Evolutionary conservation across 352 stramenopile genomes (phyloP), one percentile per base, ranked within the genome.

Genomic region (Pythium diclinum): DNA sequence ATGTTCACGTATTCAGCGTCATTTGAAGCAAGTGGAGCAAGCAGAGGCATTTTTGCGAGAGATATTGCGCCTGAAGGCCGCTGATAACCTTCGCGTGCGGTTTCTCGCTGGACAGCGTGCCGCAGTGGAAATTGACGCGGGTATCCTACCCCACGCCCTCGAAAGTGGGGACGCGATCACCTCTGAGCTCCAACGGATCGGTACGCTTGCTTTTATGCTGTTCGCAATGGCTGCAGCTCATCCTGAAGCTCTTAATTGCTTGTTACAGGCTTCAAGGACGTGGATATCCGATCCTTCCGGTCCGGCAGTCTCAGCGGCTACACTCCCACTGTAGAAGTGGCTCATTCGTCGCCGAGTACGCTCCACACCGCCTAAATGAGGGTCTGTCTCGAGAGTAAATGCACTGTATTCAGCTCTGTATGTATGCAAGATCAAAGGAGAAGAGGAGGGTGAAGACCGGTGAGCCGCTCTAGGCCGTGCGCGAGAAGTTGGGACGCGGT

Each of bases 231-330:
- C 17, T 3, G 2, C 16, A 28, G 40, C 11, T 42, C 3, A 42
- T 17, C 2, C 36, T 42, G 10, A 14, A 17, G 9, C 8, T 3
- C 0, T 21, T 21, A 48, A 7, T 21, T 21, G n/a, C 7, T 19
- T 21, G n/a, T 7, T 11, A 8, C 21, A 89, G 83, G 83, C 14
- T 92, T 92, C 34, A 60, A 74, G 21, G 59, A 71, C 10, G 78
- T 90, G 6, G 63, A 77, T 2, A 56, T 92, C 14, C 79, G 83
- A 28, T 59, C 68, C 0, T 92, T 92, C 30, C 72, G 73, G 3
- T 85, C 83, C 0, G 83, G 83, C 7, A 88, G 79, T 59, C 40
- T 92, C 13, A 92, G 81, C 61, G 81, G 83, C n/a, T 91, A 88
- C 56, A 76, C 67, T 6, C 52, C 67, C n/a, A 58, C 49, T 28